Conservation (phyloP, 2,329 filamentous ascomycete genomes). For the Pyrenochaeta sp. region DNA sequence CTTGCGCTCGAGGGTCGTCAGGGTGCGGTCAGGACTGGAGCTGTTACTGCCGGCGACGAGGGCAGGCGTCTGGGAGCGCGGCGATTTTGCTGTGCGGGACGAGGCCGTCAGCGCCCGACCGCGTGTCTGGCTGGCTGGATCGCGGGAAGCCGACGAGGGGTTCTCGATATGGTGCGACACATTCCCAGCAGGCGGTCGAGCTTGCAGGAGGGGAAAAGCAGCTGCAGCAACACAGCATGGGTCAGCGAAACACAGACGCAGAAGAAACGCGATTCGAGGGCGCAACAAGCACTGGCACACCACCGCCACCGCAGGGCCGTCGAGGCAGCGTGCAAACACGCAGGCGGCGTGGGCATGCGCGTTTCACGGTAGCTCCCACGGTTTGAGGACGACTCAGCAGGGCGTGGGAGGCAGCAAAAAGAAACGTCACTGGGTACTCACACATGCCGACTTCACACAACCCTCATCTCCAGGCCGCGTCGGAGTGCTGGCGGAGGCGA, state of each 20-base stretch:
- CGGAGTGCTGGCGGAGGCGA: conserved; percentile 21
- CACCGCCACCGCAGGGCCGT: conserved; percentile 16
- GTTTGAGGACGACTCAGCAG: conserved; percentile 14
- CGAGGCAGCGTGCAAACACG: conserved; percentile 22
- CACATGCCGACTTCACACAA: conserved; percentile 46
- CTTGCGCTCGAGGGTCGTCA: conserved; percentile 55
- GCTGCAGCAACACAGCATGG: conserved; percentile 39
- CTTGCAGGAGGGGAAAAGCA: conserved; percentile 50
- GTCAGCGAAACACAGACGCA: conserved; percentile 38
- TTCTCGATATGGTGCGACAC: conserved; percentile 48
- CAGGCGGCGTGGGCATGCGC: conserved; percentile 13
- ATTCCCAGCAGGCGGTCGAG: conserved; percentile 47
- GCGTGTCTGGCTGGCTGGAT: conserved; percentile 54
- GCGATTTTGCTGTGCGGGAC: conserved; percentile 52
- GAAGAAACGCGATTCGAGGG: conserved; percentile 23
- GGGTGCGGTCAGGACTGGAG: conserved; percentile 49
- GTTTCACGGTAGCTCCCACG: conserved; percentile 29
- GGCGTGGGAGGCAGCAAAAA: conserved; percentile 3
- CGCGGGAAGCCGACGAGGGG: conserved; percentile 46
- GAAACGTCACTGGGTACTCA: conserved; percentile 34
- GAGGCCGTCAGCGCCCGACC: conserved; percentile 55
- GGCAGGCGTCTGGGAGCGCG: conserved; percentile 54
- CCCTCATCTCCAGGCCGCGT: conserved; percentile 45
- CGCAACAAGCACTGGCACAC: conserved; percentile 30
- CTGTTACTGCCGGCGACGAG: conserved; percentile 39